phyloP scores from a whole-genome alignment of 1,284 basidiomycete genomes.

The Boletus mariae region DNA sequence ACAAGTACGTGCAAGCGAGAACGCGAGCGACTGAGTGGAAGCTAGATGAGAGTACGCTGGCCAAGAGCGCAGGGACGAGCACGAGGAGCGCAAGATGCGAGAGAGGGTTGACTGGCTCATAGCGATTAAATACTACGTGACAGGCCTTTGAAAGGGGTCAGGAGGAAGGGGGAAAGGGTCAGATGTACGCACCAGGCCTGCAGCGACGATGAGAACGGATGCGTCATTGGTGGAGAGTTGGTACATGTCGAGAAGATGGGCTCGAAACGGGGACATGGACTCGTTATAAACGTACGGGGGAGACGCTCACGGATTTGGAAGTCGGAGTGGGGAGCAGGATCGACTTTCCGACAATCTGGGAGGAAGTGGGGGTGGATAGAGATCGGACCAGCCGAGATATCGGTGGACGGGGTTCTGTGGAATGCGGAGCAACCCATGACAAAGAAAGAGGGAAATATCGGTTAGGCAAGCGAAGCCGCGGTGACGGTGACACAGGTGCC shows the following conservation, averaged over 20 bases:
- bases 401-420: constrained; percentile 21
- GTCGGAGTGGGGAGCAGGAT: constrained; percentile 31
- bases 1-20: constrained; percentile 18
- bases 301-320: constrained; percentile 33
- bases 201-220: constrained; percentile 17
- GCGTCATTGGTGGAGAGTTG: constrained; percentile 19
- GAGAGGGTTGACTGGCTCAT: constrained; percentile 28
- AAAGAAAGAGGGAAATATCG: constrained; percentile 35
- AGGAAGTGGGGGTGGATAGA: constrained; percentile 12
- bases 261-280: constrained; percentile 14
- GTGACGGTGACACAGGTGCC: constrained; percentile 37
- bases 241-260: constrained; percentile 25
- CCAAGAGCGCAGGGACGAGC: constrained; percentile 20
- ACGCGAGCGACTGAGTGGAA: constrained; percentile 14
- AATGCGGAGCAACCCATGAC: constrained; percentile 31
- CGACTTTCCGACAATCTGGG: constrained; percentile 38
- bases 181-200: constrained; percentile 23
- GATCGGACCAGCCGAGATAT: constrained; percentile 16
- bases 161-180: neutral
- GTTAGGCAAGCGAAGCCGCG: constrained; percentile 38
- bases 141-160: constrained; percentile 26
- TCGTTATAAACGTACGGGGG: constrained; percentile 25
- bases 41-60: constrained; percentile 8
- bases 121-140: constrained; percentile 33
- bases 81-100: constrained; percentile 27